Conservation (phyloP, 768 basidiomycete species). For the Hygrophorus pudorinus region DNA sequence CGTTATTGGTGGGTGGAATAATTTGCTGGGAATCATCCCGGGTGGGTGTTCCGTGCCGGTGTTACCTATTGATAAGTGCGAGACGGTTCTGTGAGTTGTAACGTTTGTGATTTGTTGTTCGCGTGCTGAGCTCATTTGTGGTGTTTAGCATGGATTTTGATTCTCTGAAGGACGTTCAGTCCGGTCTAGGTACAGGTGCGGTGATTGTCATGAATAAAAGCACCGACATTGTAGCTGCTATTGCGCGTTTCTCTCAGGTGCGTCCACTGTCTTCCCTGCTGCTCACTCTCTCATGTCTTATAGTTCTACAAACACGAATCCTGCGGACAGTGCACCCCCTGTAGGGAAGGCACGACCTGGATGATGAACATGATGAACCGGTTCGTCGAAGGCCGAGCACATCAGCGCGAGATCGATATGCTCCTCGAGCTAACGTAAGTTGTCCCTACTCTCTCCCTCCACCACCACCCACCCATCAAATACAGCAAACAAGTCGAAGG, state of each 20-base stretch:
- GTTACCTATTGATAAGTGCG: conserved; percentile 72
- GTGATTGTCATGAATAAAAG: conserved; percentile 99
- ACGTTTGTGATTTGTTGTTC: no score
- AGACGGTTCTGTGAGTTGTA: conserved; percentile 72
- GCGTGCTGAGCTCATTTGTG: conserved; percentile 5
- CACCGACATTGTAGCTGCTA: conserved; percentile 89
- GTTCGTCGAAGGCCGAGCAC: conserved; percentile 85
- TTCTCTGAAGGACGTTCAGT: conserved; percentile 90
- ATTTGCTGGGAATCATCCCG: conserved; percentile 92
- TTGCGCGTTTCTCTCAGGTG: conserved; percentile 84
- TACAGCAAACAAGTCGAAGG: conserved; percentile 91
- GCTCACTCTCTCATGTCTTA: background rate
- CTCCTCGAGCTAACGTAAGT: conserved; percentile 85
- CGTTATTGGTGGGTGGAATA: conserved; percentile 91
- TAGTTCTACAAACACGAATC: conserved; percentile 99
- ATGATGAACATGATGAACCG: conserved; percentile 99
- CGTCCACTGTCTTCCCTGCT: background rate
- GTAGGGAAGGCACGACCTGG: conserved; percentile 94
- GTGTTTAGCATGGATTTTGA: conserved; percentile 87
- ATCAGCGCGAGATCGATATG: conserved; percentile 96
- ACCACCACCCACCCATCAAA: background rate
- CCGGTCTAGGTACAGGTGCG: conserved; percentile 96
- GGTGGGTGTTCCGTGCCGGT: conserved; percentile 94
- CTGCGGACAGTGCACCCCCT: conserved; percentile 95
- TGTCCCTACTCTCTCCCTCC: background rate